Base-by-base conservation (phyloP, 2,329 filamentous ascomycete species). In the Fusarium globosum region DNA sequence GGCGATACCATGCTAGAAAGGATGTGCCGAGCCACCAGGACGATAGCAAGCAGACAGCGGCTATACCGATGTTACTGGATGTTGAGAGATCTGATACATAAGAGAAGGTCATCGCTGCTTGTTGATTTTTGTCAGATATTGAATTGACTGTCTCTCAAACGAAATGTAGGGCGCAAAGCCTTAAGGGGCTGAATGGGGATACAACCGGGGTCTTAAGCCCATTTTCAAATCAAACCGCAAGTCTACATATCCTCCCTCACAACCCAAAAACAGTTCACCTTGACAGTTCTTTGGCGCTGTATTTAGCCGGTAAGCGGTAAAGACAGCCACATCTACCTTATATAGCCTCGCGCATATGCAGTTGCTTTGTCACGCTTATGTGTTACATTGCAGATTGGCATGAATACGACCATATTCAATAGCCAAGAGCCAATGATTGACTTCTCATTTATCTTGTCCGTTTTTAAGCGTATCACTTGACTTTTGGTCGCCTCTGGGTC, bases 181-280 rank as follows among this genome's bases (percentile, higher is more conserved):
- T 30, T 33, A 4, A 33, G 2, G 4, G 12, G 5, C 2, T 33
- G 33, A 33, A 33, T 14, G 13, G 33, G 33, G 33, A 33, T 33
- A 33, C 33, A 33, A 33, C 33, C 5, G 33, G 11, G 33, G 5
- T 33, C 33, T 33, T 33, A 33, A 5, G 12, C 33, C 33, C 12
- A 13, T 14, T 33, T 33, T 33, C 13, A 11, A 2, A 11, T 3
- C 4, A 15, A 2, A 6, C 26, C 12, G 6, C 4, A 4, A 13
- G 1, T 16, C 7, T 6, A 13, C 6, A 6, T 16, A 3, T 2
- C 2, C 7, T 3, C 4, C n/a, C 26, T n/a, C 13, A 7, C 2
- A 30, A 6, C 2, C 0, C 2, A 21, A 4, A 28, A 8, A 7
- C 6, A 26, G 1, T 20, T 16, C 3, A 1, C 13, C 3, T 9